Base-by-base conservation (phyloP, 306 rosid genomes). In the Vicia sativa region DNA sequence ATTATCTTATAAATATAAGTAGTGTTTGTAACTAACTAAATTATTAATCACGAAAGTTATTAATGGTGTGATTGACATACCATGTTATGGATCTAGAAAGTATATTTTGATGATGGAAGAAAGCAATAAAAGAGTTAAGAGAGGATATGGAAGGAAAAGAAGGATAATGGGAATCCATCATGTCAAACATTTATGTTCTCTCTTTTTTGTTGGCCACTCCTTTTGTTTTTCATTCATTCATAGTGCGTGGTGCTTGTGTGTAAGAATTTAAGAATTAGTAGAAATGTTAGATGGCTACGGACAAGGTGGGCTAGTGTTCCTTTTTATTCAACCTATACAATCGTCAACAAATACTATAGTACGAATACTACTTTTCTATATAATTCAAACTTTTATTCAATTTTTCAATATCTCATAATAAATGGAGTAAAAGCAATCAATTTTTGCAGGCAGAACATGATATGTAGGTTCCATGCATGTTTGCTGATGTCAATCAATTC, bases 201-300 rank as follows among this genome's bases (percentile, higher is more conserved):
- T 68, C 74, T 67, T 77, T 76, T 74, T 62, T 68, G 87, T 78
- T 81, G 78, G 86, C 66, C 79, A 79, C 65, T 75, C 80, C 50
- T 79, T 76, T 83, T 76, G 55, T 37, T 54, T 54, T 74, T 73
- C 67, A 71, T 78, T 73, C 67, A 71, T 78, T 73, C 70, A 54
- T 54, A 72, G 86, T 74, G 84, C 80, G 67, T 52, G 45, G 13
- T 73, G 87, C 78, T 80, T 66, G 75, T 29, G 69, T 46, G 70
- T 34, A 7, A 81, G 77, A 75, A 79, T 80, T 75, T 73, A 57
- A 68, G 73, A 81, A 53, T 75, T 16, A 77, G 43, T 23, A 77
- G 43, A 35, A 77, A 69, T 85, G 91, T 83, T 82, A 83, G 85
- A 80, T 73, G 70, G 83, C 74, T 71, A 79, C 37, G 84, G 84